Conservation (phyloP, 1,284 basidiomycete genomes). For the Marasmius oreades region DNA sequence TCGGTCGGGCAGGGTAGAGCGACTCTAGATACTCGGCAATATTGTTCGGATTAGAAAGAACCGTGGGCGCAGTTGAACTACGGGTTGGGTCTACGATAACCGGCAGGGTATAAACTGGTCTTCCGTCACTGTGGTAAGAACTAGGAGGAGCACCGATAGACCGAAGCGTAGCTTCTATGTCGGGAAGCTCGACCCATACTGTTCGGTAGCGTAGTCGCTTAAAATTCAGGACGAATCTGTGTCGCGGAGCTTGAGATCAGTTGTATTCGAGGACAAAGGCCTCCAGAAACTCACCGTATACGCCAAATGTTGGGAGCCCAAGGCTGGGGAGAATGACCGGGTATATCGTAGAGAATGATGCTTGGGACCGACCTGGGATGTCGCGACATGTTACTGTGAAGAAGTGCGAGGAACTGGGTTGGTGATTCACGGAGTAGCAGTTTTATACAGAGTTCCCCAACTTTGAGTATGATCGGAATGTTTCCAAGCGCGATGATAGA, state of each 20-base stretch:
- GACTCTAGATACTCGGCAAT: constrained; percentile 73
- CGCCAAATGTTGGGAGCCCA: constrained; percentile 76
- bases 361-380: constrained; percentile 16
- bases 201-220: constrained; percentile 67
- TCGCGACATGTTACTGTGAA: constrained; percentile 4
- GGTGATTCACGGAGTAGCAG: not conserved
- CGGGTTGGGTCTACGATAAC: constrained; percentile 51
- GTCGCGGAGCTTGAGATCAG: constrained; percentile 5
- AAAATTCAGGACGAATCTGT: constrained; percentile 69
- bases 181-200: constrained; percentile 63
- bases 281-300: constrained; percentile 25
- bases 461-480: not conserved
- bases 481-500: not conserved
- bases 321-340: constrained; percentile 54
- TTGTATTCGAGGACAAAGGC: not conserved
- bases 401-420: not conserved
- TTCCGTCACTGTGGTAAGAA: constrained; percentile 48
- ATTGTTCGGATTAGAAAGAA: constrained; percentile 52
- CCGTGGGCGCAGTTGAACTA: constrained; percentile 33
- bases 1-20: constrained; percentile 61
- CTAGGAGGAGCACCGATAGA: constrained; percentile 58
- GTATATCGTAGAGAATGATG: constrained; percentile 66
- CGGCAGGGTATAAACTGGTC: constrained; percentile 62
- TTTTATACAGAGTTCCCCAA: not conserved
- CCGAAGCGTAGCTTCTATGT: constrained; percentile 58